Evolutionary conservation across 129 eudicot species (phyloP), one percentile per base, ranked within the genome.

Genomic region (Logfia minima): DNA sequence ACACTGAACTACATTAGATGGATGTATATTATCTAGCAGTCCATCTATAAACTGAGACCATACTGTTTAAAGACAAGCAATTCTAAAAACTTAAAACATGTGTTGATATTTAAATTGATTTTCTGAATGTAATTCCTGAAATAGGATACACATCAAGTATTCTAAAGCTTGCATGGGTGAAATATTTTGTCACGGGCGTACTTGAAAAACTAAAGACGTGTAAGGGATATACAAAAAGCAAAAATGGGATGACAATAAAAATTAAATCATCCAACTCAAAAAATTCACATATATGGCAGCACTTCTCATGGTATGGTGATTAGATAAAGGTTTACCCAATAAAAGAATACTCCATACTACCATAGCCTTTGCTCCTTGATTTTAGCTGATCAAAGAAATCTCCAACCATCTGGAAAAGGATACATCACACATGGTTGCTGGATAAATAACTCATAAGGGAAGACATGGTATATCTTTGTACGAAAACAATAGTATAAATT

Each of bases 331-430:
- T 64, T 75, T 95, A 95, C 99, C 94, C 99, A n/a, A 86, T 75
- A 83, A 95, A 87, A 35, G 92, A 81, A 76, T 95, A 95, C 72
- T 95, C 99, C 99, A 95, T 95, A 88, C 99, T 95, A 67, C 96
- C 99, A 79, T 91, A 95, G 66, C 99, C 99, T 81, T 89, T 95
- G 76, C 99, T 95, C 84, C 96, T 91, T 71, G 99, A 95, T 83
- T 95, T 95, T 48, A 95, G 93, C 84, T 95, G 99, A 83, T 95
- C 99, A 82, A 95, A 95, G 83, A 95, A 95, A 72, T 95, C 99
- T 22, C 99, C 99, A 26, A 95, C 97, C 99, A 95, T 91, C 99
- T 95, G 92, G 55, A 77, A 53, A 74, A 73, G 58, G 37, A 78
- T 53, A 69, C 35, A 62, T 48, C 61, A 70, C 24, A 61, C 24